Percentiles rank a stretch among this genome's conserved stretches.
Evolutionary conservation across 176 grass and related monocot genomes (phyloP).

Genomic region (Saccharum spontaneum): DNA sequence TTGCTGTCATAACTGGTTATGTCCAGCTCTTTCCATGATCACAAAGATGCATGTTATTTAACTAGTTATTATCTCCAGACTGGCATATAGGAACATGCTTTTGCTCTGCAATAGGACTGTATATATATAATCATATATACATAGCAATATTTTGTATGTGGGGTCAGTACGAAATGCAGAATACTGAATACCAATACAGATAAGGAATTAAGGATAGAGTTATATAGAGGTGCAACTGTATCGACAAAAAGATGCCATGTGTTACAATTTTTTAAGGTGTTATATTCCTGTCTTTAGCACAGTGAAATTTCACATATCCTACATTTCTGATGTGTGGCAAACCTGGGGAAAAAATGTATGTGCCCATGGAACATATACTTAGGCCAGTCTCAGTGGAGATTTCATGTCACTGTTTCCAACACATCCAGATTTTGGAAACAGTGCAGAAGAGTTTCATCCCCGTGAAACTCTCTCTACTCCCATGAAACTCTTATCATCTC

Average conservation of each 20-base stretch:
- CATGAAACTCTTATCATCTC: no score
- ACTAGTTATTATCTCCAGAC: slow-evolving; percentile 14
- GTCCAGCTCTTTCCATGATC: slow-evolving; percentile 81
- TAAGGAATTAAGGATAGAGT: background rate
- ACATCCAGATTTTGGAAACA: no score
- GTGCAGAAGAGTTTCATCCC: no score
- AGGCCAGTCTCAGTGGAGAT: no score
- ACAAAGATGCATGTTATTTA: background rate
- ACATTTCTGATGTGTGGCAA: background rate
- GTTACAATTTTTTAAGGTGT: background rate
- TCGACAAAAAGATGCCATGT: background rate
- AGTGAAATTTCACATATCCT: background rate
- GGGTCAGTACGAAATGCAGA: slow-evolving; percentile 2
- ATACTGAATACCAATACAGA: background rate
- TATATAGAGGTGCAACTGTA: background rate
- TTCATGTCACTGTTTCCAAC: no score
- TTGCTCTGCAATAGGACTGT: slow-evolving; percentile 12
- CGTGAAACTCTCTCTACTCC: no score
- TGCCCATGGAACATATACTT: background rate
- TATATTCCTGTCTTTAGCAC: background rate
- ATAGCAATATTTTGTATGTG: slow-evolving; percentile 32
- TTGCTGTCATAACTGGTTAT: slow-evolving; percentile 79
- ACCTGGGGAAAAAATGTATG: background rate
- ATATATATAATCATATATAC: slow-evolving; percentile 8
- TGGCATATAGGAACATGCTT: slow-evolving; percentile 16